Evolutionary conservation across 352 stramenopile species (phyloP), one percentile per base, ranked within the genome.

Genomic region (Phytopythium mirpurense): DNA sequence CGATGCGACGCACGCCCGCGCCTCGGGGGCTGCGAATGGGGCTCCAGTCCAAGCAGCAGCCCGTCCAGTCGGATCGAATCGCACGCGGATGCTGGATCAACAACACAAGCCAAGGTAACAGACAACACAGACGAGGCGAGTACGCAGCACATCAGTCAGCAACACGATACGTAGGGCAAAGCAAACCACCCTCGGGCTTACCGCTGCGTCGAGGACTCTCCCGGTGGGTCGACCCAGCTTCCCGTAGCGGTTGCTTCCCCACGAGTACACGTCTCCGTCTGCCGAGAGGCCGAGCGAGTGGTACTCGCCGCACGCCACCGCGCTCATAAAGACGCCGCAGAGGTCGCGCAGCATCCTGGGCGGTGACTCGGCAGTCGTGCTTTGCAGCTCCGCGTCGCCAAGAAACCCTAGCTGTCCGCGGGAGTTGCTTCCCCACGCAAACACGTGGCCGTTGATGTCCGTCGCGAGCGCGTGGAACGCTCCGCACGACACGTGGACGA

Each of bases 381-480:
- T 41, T 11, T 52, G 26, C 48, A 2, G 57, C 29, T 15, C 43
- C 27, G 29, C n/a, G 5, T 66, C 44, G 11, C 58, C 65, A 11
- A 76, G 31, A 49, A 84, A 75, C 11, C 73, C 73, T 12, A 88
- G 49, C 34, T 85, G 78, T 1, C 73, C 72, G 41, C 59, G 66
- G 0, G 74, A 59, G 48, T 88, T 86, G 40, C 66, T 79, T 23
- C 82, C 81, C 82, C 78, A 92, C 3, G 74, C 68, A 54, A 75
- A 89, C 8, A 92, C 75, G 52, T 90, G 78, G 19, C 78, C 82
- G 45, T 92, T 86, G 14, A 90, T 26, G 54, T 92, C 78, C 1
- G 74, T 88, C 7, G 66, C 72, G 2, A 92, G 63, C 3, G 77
- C 72, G 40, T 92, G 82, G 47, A 88, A 92, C 12, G 68, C 72